Conservation (phyloP, 2,329 filamentous ascomycete genomes). For the Colletotrichum incanum region DNA sequence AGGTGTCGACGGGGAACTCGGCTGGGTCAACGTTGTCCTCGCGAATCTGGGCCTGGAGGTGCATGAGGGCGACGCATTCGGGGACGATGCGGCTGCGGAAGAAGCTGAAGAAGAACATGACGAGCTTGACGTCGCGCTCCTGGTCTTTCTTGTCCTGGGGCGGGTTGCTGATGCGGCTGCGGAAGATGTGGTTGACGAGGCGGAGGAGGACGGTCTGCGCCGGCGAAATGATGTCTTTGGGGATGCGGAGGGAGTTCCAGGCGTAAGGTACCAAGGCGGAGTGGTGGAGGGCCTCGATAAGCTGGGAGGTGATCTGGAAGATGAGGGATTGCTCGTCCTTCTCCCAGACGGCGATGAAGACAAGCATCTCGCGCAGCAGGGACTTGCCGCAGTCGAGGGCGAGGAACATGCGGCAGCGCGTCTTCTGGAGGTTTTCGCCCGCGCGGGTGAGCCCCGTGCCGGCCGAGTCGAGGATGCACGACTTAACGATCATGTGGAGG, state of each 20-base stretch:
- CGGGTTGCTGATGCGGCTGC: slow-evolving; percentile 63
- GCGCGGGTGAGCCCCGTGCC: slow-evolving; percentile 77
- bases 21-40: slow-evolving; percentile 81
- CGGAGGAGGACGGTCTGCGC: slow-evolving; percentile 95
- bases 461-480: slow-evolving; percentile 88
- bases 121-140: slow-evolving; percentile 71
- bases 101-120: slow-evolving; percentile 93
- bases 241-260: slow-evolving; percentile 91
- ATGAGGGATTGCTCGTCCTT: slow-evolving; percentile 94
- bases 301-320: slow-evolving; percentile 96
- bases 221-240: slow-evolving; percentile 96
- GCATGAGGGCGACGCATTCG: slow-evolving; percentile 94
- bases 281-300: slow-evolving; percentile 92
- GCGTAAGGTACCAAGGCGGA: slow-evolving; percentile 92
- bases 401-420: slow-evolving; percentile 89
- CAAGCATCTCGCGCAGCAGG: slow-evolving; percentile 88
- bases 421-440: slow-evolving; percentile 89
- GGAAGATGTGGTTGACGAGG: slow-evolving; percentile 90
- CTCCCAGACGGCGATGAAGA: slow-evolving; percentile 98
- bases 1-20: slow-evolving; percentile 94
- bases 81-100: slow-evolving; percentile 95
- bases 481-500: slow-evolving; percentile 97
- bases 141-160: slow-evolving; percentile 67
- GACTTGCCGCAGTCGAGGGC: slow-evolving; percentile 93
- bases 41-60: slow-evolving; percentile 91